phyloP scores from a whole-genome alignment of 768 basidiomycete species.

The Pleurotus citrinopileatus region DNA sequence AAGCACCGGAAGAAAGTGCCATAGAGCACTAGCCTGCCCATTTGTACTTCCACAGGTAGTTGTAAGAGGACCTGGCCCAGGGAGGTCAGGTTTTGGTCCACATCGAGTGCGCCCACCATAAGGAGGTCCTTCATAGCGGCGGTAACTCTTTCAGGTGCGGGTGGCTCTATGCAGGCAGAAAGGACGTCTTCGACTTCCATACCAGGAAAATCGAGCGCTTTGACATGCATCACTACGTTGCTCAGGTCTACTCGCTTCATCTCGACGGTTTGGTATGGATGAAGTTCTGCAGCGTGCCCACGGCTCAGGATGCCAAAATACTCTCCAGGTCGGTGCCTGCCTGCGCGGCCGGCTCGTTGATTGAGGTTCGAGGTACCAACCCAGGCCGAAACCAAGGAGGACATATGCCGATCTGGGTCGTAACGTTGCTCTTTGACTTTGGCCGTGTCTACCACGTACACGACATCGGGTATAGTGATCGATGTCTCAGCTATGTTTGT shows the following conservation, averaged over 20 bases:
- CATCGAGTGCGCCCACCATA: constrained; percentile 86
- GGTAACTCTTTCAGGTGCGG: constrained; percentile 67
- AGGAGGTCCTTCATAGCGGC: constrained; percentile 79
- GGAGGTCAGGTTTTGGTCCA: constrained; percentile 72
- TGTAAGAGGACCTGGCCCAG: constrained; percentile 87
- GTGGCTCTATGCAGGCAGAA: constrained; percentile 83
- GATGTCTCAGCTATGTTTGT: constrained; percentile 97
- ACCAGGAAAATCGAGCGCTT: constrained; percentile 85
- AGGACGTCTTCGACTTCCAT: constrained; percentile 88
- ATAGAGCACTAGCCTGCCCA: constrained; percentile 86
- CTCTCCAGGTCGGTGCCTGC: constrained; percentile 86
- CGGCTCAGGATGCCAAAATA: constrained; percentile 84
- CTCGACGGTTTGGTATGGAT: constrained; percentile 87
- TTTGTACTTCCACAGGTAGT: constrained; percentile 84
- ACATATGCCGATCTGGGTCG: constrained; percentile 86
- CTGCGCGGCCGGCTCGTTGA: constrained; percentile 90
- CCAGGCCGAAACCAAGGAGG: constrained; percentile 87
- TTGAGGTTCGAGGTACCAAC: constrained; percentile 88
- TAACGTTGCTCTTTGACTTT: constrained; percentile 88
- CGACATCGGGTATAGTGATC: constrained; percentile 92
- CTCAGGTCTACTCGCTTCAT: constrained; percentile 91
- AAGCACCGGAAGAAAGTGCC: constrained; percentile 93
- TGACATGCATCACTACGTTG: constrained; percentile 96
- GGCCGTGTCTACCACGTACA: constrained; percentile 89
- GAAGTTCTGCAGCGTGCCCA: constrained; percentile 54